Conservation (phyloP, 106 monocot genomes). For the Narthecium ossifragum region DNA sequence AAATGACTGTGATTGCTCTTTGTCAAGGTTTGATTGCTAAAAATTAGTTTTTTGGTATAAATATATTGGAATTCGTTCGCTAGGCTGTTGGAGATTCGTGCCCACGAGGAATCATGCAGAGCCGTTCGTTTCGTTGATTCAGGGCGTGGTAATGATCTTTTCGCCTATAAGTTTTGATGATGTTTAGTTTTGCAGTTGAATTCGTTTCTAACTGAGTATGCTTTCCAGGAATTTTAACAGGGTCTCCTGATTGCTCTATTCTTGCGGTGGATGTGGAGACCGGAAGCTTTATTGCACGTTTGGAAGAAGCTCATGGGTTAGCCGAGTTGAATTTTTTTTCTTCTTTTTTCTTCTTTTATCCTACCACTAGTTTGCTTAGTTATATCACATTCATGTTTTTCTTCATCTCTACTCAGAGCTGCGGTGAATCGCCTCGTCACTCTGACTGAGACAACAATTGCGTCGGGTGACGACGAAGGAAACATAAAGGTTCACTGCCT, state of each 20-base stretch:
- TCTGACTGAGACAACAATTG: slow-evolving; percentile 85
- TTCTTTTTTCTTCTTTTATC: not conserved
- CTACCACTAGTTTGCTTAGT: not conserved
- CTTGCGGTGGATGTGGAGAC: slow-evolving; percentile 81
- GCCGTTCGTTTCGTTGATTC: slow-evolving; percentile 71
- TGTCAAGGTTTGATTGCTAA: too few species aligned
- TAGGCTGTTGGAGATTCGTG: slow-evolving; percentile 39
- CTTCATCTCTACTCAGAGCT: slow-evolving; percentile 28
- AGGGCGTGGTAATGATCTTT: slow-evolving; percentile 47
- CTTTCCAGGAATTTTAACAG: slow-evolving; percentile 62
- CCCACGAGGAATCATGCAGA: slow-evolving; percentile 81
- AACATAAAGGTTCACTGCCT: slow-evolving; percentile 65
- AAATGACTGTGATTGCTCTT: too few species aligned
- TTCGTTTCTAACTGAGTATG: not conserved
- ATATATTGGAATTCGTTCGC: not conserved
- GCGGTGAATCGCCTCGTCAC: slow-evolving; percentile 63
- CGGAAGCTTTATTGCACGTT: slow-evolving; percentile 55
- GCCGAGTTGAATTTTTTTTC: slow-evolving; percentile 3
- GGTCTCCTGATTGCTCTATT: slow-evolving; percentile 79
- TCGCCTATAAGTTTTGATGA: not conserved
- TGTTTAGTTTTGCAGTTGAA: too few species aligned
- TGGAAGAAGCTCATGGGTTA: slow-evolving; percentile 79
- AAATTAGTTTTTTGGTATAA: too few species aligned
- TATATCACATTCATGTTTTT: not conserved
- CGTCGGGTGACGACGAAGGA: slow-evolving; percentile 91